Evolutionary conservation across 108 stramenopile genomes (phyloP), one percentile per base, ranked within the genome.

Genomic region (Cyclotella distinguenda): DNA sequence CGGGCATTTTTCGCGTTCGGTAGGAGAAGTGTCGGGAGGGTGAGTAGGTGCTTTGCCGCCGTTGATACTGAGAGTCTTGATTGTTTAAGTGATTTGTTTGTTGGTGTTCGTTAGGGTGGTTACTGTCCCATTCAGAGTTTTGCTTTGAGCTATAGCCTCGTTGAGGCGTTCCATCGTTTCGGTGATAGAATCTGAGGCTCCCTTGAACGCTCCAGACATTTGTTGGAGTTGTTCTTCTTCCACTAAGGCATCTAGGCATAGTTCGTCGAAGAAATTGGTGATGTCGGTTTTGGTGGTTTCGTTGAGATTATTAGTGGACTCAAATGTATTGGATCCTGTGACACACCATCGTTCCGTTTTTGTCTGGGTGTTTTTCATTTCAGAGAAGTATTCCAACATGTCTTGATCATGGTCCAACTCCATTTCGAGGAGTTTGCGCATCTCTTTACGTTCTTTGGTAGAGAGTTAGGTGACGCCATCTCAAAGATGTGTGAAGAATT

Each of bases 81-180:
- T n/a, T 28, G 50, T 31, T 2, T 52, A 16, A 6, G 54, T 1
- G 6, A 55, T 11, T 36, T 55, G 33, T 55, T 55, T 55, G 19
- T 55, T 55, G 13, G 54, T 36, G 1, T 4, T 19, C 18, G 54
- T 55, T 6, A 55, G 54, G 10, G 33, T 55, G 33, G 54, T 35
- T 0, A 55, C 18, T 1, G 18, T 36, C 4, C 36, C 27, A 18
- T 55, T 55, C 18, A 35, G 33, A 8, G 2, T 36, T 5, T 35
- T 36, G 4, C 34, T 55, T 26, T 34, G 21, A 4, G 13, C 54
- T 35, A 55, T 1, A 3, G 54, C 54, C n/a, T n/a, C 0, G 18
- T 55, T 55, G 10, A 55, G 19, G 16, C 34, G 54, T n/a, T 36
- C 54, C 54, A 55, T 35, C 6, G 34, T 36, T 36, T 55, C 34